These are phyloP conservation scores for Suillus brevipes DNA, from an alignment of 768 basidiomycete genomes.

Conservation along the genomic window DNA sequence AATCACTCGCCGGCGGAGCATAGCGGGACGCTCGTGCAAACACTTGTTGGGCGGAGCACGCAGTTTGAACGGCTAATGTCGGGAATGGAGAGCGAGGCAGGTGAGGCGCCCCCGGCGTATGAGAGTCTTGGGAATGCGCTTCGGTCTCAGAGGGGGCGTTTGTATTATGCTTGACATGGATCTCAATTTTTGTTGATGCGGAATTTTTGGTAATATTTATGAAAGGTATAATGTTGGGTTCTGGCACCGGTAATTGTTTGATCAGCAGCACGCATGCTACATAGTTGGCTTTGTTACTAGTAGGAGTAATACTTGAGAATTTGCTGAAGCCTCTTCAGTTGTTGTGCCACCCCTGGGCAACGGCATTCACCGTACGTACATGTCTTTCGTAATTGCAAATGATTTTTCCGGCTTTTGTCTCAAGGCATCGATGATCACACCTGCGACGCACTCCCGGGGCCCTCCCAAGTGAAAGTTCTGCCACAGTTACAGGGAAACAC, in stretches of 20 bases:
- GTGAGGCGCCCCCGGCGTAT: slow-evolving; percentile 78
- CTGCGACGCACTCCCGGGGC: background rate
- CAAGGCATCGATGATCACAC: background rate
- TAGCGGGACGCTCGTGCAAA: slow-evolving; percentile 21
- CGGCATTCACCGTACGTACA: background rate
- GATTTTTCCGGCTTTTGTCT: background rate
- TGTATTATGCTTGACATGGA: background rate
- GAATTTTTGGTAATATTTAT: background rate
- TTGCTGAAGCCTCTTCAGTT: background rate
- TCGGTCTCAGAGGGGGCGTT: background rate
- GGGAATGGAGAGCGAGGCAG: slow-evolving; percentile 80
- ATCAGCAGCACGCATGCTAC: background rate
- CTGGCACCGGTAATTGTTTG: background rate
- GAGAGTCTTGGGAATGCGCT: slow-evolving; percentile 22
- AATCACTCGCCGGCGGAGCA: slow-evolving; percentile 12
- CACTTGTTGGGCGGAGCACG: slow-evolving; percentile 38
- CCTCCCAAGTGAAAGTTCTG: background rate
- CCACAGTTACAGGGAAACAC: background rate
- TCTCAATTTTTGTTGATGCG: background rate
- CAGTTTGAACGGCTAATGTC: slow-evolving; percentile 83
- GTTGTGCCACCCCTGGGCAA: background rate
- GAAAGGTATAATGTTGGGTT: background rate
- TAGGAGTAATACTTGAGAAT: background rate
- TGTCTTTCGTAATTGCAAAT: background rate
- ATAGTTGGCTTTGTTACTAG: background rate